These are phyloP conservation scores for button mushroom (Agaricus bisporus) DNA, from an alignment of 768 basidiomycete species.

Conservation along the genomic window DNA sequence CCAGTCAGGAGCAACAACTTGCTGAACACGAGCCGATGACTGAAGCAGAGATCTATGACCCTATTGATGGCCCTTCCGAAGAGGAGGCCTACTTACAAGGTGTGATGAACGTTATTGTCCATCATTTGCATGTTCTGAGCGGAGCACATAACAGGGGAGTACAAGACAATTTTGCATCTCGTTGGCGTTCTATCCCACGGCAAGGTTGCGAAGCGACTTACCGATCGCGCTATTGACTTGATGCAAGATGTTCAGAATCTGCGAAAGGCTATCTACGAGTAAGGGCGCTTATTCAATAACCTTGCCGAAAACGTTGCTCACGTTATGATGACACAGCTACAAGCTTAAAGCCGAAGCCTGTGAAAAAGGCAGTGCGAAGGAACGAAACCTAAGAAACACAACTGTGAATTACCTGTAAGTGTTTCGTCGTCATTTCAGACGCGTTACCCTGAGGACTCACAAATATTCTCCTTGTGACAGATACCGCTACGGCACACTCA, in stretches of 20 bases:
- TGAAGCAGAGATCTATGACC: slow-evolving; percentile 46
- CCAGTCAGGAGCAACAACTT: slow-evolving; percentile 24
- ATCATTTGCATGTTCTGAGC: not conserved
- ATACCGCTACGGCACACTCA: slow-evolving; percentile 85
- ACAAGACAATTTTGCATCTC: slow-evolving; percentile 93
- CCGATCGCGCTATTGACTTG: slow-evolving; percentile 83
- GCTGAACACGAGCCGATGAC: slow-evolving; percentile 33
- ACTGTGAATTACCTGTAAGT: slow-evolving; percentile 85
- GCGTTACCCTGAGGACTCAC: not conserved
- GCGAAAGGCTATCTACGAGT: slow-evolving; percentile 94
- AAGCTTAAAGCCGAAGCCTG: slow-evolving; percentile 85
- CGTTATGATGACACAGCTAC: slow-evolving; percentile 46
- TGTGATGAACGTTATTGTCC: slow-evolving; percentile 18
- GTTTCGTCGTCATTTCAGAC: not conserved
- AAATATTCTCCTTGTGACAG: slow-evolving; percentile 27
- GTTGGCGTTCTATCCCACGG: slow-evolving; percentile 89
- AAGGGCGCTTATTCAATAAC: slow-evolving; percentile 21
- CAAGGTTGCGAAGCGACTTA: slow-evolving; percentile 85
- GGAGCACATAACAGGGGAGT: slow-evolving; percentile 62
- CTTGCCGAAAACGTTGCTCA: not conserved
- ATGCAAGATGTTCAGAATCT: slow-evolving; percentile 98
- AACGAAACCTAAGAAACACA: slow-evolving; percentile 64
- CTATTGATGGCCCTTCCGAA: slow-evolving; percentile 78
- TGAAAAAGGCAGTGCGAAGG: slow-evolving; percentile 73
- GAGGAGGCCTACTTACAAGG: slow-evolving; percentile 88